phyloP scores from a whole-genome alignment of 306 rosid species.

The Vachellia collinsii region DNA sequence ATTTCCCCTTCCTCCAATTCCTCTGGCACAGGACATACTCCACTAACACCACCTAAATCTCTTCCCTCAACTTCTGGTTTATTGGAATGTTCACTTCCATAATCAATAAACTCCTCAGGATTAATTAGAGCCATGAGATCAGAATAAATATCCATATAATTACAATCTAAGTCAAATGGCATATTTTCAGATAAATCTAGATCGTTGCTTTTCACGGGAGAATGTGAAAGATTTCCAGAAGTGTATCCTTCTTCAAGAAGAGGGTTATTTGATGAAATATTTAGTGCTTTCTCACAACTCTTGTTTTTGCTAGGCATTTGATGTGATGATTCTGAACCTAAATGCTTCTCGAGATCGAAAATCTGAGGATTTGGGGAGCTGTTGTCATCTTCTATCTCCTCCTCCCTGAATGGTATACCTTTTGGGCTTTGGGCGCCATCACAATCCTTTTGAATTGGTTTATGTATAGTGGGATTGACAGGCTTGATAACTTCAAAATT shows the following conservation, averaged over 20 bases:
- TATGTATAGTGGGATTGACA: constrained; percentile 37
- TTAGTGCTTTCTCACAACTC: constrained; percentile 34
- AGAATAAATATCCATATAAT: constrained; percentile 56
- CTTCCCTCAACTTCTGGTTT: constrained; percentile 43
- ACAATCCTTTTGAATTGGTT: constrained; percentile 44
- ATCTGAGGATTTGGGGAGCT: constrained; percentile 45
- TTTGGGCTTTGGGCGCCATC: constrained; percentile 39
- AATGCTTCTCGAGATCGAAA: constrained; percentile 60
- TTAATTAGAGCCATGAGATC: constrained; percentile 60
- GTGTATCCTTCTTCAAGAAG: constrained; percentile 39
- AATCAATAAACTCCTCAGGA: constrained; percentile 64
- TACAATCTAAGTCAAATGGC: constrained; percentile 66
- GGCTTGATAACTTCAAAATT: constrained; percentile 65
- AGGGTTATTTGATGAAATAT: constrained; percentile 41
- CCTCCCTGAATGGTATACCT: constrained; percentile 74
- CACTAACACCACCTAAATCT: constrained; percentile 32
- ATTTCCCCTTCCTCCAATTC: constrained; percentile 94
- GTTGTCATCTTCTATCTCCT: constrained; percentile 68
- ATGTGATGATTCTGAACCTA: constrained; percentile 45
- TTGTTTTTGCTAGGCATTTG: constrained; percentile 29
- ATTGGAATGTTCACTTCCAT: constrained; percentile 50
- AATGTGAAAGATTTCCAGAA: constrained; percentile 39
- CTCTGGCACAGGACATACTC: constrained; percentile 37
- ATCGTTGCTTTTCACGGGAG: constrained; percentile 36
- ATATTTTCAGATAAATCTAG: constrained; percentile 41